Conservation (phyloP, 768 basidiomycete genomes). For the Tremella fuciformis region DNA sequence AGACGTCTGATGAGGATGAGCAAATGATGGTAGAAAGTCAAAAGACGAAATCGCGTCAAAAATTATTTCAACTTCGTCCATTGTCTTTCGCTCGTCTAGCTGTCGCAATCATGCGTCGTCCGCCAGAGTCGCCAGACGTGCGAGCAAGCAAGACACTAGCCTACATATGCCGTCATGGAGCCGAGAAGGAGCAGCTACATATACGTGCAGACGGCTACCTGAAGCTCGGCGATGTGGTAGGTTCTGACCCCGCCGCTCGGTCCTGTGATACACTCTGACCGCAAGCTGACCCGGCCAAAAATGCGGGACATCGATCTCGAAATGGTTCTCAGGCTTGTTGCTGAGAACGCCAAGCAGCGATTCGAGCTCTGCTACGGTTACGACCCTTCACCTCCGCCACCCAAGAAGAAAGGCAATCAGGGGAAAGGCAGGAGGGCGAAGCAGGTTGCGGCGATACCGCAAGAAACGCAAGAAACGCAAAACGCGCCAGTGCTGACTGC, state of each 20-base stretch:
- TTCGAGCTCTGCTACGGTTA: constrained; percentile 49
- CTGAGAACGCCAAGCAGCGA: constrained; percentile 51
- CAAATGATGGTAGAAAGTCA: too few relatives aligned
- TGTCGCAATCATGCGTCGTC: constrained; percentile 35
- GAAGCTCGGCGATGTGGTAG: constrained; percentile 74
- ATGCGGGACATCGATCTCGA: constrained; percentile 60
- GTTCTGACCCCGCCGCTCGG: constrained; percentile 45
- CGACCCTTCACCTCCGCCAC: constrained; percentile 39
- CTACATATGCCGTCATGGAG: constrained; percentile 88
- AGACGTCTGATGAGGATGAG: too few relatives aligned
- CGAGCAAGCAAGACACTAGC: constrained; percentile 80
- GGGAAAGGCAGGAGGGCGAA: constrained; percentile 3
- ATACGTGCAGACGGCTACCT: constrained; percentile 86
- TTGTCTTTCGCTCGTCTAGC: background rate
- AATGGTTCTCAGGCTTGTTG: constrained; percentile 47
- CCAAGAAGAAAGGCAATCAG: constrained; percentile 17
- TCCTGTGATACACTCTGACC: background rate
- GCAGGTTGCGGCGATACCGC: background rate
- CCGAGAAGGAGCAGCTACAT: constrained; percentile 66
- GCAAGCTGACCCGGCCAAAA: constrained; percentile 67
- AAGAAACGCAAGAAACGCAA: background rate
- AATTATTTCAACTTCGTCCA: too few relatives aligned
- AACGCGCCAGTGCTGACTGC: constrained; percentile 4
- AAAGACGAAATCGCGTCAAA: too few relatives aligned
- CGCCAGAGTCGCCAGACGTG: constrained; percentile 64